Percentiles rank a stretch among this genome's conserved stretches.
Evolutionary conservation across 2,329 filamentous ascomycete species (phyloP).

Genomic region (Cladobotryum mycophilum): DNA sequence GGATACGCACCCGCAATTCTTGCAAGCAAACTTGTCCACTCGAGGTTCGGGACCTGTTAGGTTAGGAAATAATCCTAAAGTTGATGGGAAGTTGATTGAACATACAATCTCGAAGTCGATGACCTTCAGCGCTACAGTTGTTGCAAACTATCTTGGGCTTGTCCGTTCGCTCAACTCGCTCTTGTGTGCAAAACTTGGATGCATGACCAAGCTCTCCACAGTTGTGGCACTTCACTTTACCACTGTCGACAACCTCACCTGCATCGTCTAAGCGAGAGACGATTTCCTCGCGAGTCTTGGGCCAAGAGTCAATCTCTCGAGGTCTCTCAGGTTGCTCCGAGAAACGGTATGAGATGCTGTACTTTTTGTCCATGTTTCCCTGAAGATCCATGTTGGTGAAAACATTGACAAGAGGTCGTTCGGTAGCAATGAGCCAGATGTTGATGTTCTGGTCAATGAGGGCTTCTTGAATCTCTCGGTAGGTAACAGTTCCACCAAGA

Average conservation of each 20-base stretch:
- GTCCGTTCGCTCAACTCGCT: slow-evolving; percentile 43
- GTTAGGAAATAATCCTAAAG: slow-evolving; percentile 7
- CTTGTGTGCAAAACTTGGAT: slow-evolving; percentile 53
- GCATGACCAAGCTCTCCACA: slow-evolving; percentile 60
- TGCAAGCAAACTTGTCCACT: slow-evolving; percentile 59
- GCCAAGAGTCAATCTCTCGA: slow-evolving; percentile 55
- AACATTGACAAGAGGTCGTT: slow-evolving; percentile 49
- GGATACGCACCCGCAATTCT: slow-evolving; percentile 52
- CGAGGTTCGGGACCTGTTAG: slow-evolving; percentile 50
- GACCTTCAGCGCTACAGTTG: slow-evolving; percentile 59
- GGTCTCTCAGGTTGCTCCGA: slow-evolving; percentile 50
- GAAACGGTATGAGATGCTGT: slow-evolving; percentile 57
- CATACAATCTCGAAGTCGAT: slow-evolving; percentile 64
- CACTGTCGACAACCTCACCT: slow-evolving; percentile 55
- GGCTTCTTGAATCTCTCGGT: slow-evolving; percentile 53
- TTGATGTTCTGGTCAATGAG: slow-evolving; percentile 49
- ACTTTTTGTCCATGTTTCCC: slow-evolving; percentile 60
- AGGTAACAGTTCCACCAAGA: slow-evolving; percentile 47
- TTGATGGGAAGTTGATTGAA: slow-evolving; percentile 8
- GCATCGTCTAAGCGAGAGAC: slow-evolving; percentile 57
- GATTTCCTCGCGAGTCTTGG: slow-evolving; percentile 52
- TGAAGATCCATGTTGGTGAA: slow-evolving; percentile 69
- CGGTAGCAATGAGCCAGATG: slow-evolving; percentile 57
- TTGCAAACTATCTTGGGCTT: slow-evolving; percentile 50
- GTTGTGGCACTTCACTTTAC: slow-evolving; percentile 55